Percentiles rank a stretch among this genome's conserved stretches.
Evolutionary conservation across 2,329 filamentous ascomycete genomes (phyloP).

Genomic region (Aureobasidium sp.): DNA sequence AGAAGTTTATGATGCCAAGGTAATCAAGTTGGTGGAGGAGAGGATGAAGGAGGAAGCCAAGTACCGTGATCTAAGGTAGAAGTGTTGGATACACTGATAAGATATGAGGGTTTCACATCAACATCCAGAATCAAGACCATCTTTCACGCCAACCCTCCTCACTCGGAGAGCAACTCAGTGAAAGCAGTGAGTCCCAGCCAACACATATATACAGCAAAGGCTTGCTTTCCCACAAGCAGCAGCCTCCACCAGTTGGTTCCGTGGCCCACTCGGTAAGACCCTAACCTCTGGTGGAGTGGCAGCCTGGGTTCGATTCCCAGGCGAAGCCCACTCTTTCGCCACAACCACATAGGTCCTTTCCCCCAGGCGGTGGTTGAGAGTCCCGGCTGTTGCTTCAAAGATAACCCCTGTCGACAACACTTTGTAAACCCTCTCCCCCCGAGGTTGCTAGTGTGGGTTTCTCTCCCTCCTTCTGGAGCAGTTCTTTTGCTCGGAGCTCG

Average conservation of each 20-base stretch:
- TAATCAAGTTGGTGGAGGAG: slow-evolving; percentile 59
- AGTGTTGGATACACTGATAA: neutral
- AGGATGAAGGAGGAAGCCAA: slow-evolving; percentile 58
- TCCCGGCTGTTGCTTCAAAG: too few species aligned
- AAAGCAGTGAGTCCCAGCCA: neutral
- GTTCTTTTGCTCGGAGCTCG: neutral
- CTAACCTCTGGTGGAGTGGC: neutral
- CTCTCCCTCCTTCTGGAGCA: neutral
- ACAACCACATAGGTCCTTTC: neutral
- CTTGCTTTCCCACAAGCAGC: neutral
- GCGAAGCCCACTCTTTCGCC: neutral
- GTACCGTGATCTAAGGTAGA: slow-evolving; percentile 11
- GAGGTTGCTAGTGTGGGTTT: neutral
- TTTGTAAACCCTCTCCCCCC: neutral
- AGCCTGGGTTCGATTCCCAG: neutral
- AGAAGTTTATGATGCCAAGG: slow-evolving; percentile 65
- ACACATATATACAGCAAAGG: neutral
- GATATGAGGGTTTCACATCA: neutral
- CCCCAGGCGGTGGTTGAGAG: too few species aligned
- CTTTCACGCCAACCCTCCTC: neutral
- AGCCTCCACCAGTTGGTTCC: neutral
- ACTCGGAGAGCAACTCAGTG: neutral
- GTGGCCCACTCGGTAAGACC: neutral
- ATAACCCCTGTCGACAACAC: neutral
- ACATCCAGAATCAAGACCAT: neutral